Base-by-base conservation (phyloP, 2,329 filamentous ascomycete genomes). In the Xylariaceae sp. region DNA sequence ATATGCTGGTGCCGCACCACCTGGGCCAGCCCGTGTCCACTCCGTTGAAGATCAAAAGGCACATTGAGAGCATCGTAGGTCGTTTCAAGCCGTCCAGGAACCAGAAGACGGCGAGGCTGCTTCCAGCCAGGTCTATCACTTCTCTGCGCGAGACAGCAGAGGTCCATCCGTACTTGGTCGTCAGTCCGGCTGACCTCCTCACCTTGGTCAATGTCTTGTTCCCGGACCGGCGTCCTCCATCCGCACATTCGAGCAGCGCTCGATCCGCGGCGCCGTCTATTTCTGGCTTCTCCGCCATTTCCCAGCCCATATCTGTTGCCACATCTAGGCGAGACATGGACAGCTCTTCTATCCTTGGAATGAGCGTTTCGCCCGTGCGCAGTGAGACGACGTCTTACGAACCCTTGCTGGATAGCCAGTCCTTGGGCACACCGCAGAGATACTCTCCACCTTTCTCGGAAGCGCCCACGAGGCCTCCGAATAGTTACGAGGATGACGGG, bases 161-260 rank as follows among this genome's bases (percentile, higher is more conserved):
- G 60, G 83, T 88, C 8, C 84, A 85, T 55, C 84, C 82, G 21
- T 92, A 88, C 56, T 68, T 94, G 53, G 83, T 90, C 23, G 65
- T 95, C 49, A 86, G 84, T 55, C 79, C 86, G 24, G 76, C 84
- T 28, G 89, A 96, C 59, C 68, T 94, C 49, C 69, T 84, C 24
- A 89, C 86, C 3, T 66, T 94, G 52, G 76, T 94, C 47, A 87
- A 92, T 59, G 83, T 84, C 9, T 74, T 96, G 11, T 94, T 89
- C 55, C 89, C 89, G 1, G 82, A 87, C 53, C 73, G 74, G 38
- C 70, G 82, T 28, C 80, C 83, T 2, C 69, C 71, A 24, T 86
- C 82, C 1, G 69, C 68, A 40, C 72, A 76, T 26, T 83, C 67
- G 47, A 78, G 68, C 62, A 82, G 65, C 57, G 71, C 76, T 62